Evolutionary conservation across 345 rosid species (phyloP), one percentile per base, ranked within the genome.

Genomic region (Heritiera littoralis): DNA sequence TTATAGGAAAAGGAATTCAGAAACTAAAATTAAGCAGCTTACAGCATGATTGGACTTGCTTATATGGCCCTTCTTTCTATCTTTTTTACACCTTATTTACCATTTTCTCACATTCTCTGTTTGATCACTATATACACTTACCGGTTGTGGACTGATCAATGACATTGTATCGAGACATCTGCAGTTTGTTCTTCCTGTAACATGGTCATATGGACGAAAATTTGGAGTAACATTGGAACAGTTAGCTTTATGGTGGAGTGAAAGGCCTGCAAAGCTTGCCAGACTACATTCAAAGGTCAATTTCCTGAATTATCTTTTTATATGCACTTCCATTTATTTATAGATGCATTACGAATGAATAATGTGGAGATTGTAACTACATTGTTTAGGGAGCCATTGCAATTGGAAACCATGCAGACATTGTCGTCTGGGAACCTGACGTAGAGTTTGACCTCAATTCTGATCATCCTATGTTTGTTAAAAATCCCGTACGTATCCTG

Each of bases 131-230:
- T 72, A 3, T 72, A 5, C 64, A 18, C 64, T 35, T 72, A 17
- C 30, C n/a, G 41, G 48, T 20, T 54, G 48, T 35, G 48, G 48
- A 54, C 76, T 72, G 41, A 46, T 30, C 67, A 28, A 48, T 18
- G 3, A 17, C 76, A 55, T 77, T 82, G 64, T 74, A 59, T 80
- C 73, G 90, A 82, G 85, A 82, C 68, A 79, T 85, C 45, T 83
- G 83, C 90, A 94, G 99, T 94, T 91, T 86, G 90, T 94, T 75
- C 97, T 96, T 85, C 99, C 99, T 11, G 91, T 89, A 70, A 96
- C 98, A 35, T 96, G 98, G 99, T 86, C 98, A 3, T 83, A 83
- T 58, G 99, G 99, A 59, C 87, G 66, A 76, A 89, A 89, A 80
- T 87, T 91, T 80, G 97, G 98, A 82, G 83, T 85, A 67, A 90